Evolutionary conservation across 2,329 filamentous ascomycete species (phyloP), one percentile per base, ranked within the genome.

Genomic region (Cordyceps javanica): DNA sequence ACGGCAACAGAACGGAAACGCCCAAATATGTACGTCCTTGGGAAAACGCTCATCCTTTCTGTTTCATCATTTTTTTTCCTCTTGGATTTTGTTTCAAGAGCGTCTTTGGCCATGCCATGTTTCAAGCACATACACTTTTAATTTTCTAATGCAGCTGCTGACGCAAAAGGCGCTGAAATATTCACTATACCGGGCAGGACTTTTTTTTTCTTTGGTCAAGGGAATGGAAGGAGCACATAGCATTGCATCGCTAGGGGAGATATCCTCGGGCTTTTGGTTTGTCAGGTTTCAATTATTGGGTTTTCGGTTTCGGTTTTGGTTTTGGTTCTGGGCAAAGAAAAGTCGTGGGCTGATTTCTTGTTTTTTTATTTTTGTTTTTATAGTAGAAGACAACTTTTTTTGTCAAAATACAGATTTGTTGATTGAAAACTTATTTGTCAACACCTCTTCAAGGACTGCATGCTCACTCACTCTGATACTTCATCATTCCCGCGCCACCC

Each of bases 191-290:
- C 44, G 42, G 54, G 45, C 45, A 39, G 41, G 32, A 4, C 11
- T 30, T 48, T 39, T 28, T 38, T 25, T 38, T 19, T 38, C 16
- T 32, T 41, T 34, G 13, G n/a, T n/a, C n/a, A 3, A 8, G 30
- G 34, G 49, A 49, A 25, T 34, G 32, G 7, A 41, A 50, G 9
- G 10, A 16, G 32, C 11, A 26, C 4, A 26, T 23, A 34, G 54
- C 54, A 56, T 56, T 49, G 54, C 54, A 50, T 56, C 19, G 54
- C 45, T 34, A 45, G 34, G 53, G 13, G 9, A 19, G 23, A 30
- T 19, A 19, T 41, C 11, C 19, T 42, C n/a, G n/a, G n/a, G n/a
- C 8, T 14, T n/a, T 49, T 49, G 9, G 5, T n/a, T 51, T 28
- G 8, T 16, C 14, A 4, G 23, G 42, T 39, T 36, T n/a, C n/a